These are phyloP conservation scores for Diaporthe australafricana DNA, from an alignment of 2,329 filamentous ascomycete genomes.

Conservation along the genomic window DNA sequence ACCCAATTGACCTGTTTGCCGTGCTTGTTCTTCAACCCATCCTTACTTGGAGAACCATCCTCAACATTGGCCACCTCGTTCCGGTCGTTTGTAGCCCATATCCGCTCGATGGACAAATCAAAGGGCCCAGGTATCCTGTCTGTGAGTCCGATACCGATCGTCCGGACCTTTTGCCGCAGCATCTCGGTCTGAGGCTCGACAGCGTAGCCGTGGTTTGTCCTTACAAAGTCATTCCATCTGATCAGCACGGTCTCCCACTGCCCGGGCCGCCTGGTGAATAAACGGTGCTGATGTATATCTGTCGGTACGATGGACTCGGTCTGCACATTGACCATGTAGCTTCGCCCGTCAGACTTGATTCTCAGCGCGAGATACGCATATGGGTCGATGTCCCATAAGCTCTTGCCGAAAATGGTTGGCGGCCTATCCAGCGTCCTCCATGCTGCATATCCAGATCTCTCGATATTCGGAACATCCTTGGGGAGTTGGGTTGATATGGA, in stretches of 20 bases:
- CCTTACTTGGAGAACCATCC: slow-evolving; percentile 44
- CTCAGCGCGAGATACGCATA: slow-evolving; percentile 90
- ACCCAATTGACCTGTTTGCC: slow-evolving; percentile 57
- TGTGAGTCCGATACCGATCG: slow-evolving; percentile 87
- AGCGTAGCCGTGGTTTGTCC: slow-evolving; percentile 92
- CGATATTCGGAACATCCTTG: slow-evolving; percentile 75
- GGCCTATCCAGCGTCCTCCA: slow-evolving; percentile 86
- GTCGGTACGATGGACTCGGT: slow-evolving; percentile 93
- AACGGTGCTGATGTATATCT: slow-evolving; percentile 94
- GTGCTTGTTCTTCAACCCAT: slow-evolving; percentile 54
- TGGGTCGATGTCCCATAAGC: slow-evolving; percentile 89
- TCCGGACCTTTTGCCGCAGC: slow-evolving; percentile 85
- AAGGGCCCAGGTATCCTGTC: slow-evolving; percentile 91
- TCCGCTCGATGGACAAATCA: slow-evolving; percentile 83
- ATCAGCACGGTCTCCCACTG: slow-evolving; percentile 97
- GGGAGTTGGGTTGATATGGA: slow-evolving; percentile 89
- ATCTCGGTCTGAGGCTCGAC: slow-evolving; percentile 95
- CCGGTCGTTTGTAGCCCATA: slow-evolving; percentile 88
- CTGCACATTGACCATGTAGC: slow-evolving; percentile 96
- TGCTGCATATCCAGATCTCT: slow-evolving; percentile 87
- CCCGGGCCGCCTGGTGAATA: slow-evolving; percentile 82
- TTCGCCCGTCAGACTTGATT: slow-evolving; percentile 89
- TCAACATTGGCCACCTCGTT: slow-evolving; percentile 49
- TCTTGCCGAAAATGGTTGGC: slow-evolving; percentile 84
- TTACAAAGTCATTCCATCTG: slow-evolving; percentile 91